phyloP scores from a whole-genome alignment of 2,329 filamentous ascomycete species.

The Pseudocercospora fuligena region DNA sequence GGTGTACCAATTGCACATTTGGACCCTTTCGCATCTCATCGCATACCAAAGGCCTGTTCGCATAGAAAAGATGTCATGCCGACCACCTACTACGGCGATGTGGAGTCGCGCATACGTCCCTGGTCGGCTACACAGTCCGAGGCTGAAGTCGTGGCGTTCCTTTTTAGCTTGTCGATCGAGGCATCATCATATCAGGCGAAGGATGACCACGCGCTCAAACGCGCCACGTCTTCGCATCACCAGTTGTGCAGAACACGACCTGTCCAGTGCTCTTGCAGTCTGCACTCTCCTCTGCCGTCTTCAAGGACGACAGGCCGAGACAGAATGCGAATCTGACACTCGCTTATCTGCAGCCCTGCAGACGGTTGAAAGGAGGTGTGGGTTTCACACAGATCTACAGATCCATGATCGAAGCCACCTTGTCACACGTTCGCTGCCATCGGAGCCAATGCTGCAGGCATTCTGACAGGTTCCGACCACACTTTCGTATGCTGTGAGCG shows the following conservation, averaged over 20 bases:
- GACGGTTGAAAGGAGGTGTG: background rate
- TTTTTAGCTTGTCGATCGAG: background rate
- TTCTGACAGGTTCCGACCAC: background rate
- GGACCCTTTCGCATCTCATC: background rate
- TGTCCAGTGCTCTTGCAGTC: background rate
- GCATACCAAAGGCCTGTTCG: background rate
- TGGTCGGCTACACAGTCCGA: background rate
- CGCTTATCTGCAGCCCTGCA: constrained; percentile 1
- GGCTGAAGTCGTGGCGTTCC: background rate
- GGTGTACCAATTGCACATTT: background rate
- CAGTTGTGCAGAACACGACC: background rate
- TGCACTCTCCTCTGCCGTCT: background rate
- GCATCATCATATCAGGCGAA: background rate
- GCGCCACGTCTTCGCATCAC: background rate
- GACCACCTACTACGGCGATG: background rate
- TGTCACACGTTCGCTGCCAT: constrained; percentile 5
- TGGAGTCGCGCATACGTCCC: background rate
- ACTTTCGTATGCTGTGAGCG: background rate
- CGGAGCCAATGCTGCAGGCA: constrained; percentile 6
- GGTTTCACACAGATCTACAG: background rate
- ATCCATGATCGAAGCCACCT: background rate
- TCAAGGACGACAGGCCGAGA: background rate
- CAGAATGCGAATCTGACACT: background rate
- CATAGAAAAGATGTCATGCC: background rate
- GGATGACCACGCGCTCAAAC: background rate